Base-by-base conservation (phyloP, 768 basidiomycete genomes). In the Lepiota venenata region DNA sequence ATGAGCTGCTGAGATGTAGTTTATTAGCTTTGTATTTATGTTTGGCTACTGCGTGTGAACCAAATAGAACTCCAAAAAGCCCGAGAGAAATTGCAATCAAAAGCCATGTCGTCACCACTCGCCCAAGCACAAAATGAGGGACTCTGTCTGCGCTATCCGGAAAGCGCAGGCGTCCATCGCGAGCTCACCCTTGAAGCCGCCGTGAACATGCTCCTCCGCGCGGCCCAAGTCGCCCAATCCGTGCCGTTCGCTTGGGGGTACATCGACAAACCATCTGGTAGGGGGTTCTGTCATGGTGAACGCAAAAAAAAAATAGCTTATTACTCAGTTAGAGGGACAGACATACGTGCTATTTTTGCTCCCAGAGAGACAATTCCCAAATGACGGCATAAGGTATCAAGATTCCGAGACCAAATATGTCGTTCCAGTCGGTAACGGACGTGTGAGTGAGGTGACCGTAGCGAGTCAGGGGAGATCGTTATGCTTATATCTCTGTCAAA, bases 201-300 rank as follows among this genome's bases (percentile, higher is more conserved):
- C 2, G 74, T 79, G 14, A 74, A 69, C 42, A 80, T 89, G 75
- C 78, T 92, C 12, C 41, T 78, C 2, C 80, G 84, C 47, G 87
- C 82, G n/a, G 70, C 77, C 9, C 69, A 73, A 14, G 68, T 84
- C 51, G 79, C 89, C 3, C 74, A 75, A 41, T 79, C 66, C 14
- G 68, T 80, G 16, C 87, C 90, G 2, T 92, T 88, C 62, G 61
- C 71, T 5, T 91, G 88, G 85, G 73, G 80, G 2, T 92, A 82
- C 61, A 80, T 93, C 35, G 91, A 93, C 76, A 87, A 86, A 59
- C 89, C 90, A 29, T 60, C 70, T 61, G 90, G 90, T 88, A 51
- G 32, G 32, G 32, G 32, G 81, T 68, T 32, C 14, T 29, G 25
- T 38, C 27, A 38, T 25, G 25, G 25, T 5, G n/a, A 4, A 47